phyloP scores from a whole-genome alignment of 176 grass and related monocot genomes.

The Musa troglodytarum region DNA sequence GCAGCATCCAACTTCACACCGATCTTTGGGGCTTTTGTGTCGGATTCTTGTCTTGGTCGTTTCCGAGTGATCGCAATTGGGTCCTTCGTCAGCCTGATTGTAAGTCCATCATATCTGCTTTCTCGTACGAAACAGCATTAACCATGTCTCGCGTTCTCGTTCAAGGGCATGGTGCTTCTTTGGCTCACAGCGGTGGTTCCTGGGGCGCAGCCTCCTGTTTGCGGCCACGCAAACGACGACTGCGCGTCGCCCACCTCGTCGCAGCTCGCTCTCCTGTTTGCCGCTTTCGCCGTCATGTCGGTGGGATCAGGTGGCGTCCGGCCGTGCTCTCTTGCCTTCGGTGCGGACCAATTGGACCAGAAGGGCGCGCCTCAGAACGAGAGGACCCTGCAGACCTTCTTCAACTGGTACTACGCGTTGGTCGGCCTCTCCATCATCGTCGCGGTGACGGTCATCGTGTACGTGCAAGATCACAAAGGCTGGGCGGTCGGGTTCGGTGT shows the following conservation, averaged over 20 bases:
- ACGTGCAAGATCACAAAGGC: constrained; percentile 48
- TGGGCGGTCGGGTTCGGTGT: constrained; percentile 55
- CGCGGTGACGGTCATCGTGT: constrained; percentile 34
- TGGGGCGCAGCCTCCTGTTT: constrained; percentile 24
- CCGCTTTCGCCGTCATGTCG: constrained; percentile 44
- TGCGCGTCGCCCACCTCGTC: not conserved
- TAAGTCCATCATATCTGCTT: constrained; percentile 4
- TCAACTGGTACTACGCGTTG: constrained; percentile 80
- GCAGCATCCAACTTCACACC: constrained; percentile 43
- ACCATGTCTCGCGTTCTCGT: not conserved
- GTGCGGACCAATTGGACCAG: constrained; percentile 57
- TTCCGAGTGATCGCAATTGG: constrained; percentile 51
- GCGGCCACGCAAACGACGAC: not conserved
- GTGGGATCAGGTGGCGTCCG: constrained; percentile 45
- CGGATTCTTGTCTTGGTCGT: constrained; percentile 43
- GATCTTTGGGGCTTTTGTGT: constrained; percentile 43
- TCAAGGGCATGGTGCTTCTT: constrained; percentile 20
- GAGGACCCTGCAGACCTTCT: constrained; percentile 56
- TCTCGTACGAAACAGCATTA: no score
- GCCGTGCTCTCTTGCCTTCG: constrained; percentile 63
- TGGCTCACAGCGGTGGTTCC: constrained; percentile 49
- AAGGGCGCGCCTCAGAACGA: constrained; percentile 27
- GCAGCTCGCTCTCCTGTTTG: constrained; percentile 45
- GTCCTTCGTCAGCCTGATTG: constrained; percentile 33
- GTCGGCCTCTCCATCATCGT: constrained; percentile 40